Evolutionary conservation across 805 yeast genomes (phyloP).

Genomic region (Ogataea nitratoaversa): DNA sequence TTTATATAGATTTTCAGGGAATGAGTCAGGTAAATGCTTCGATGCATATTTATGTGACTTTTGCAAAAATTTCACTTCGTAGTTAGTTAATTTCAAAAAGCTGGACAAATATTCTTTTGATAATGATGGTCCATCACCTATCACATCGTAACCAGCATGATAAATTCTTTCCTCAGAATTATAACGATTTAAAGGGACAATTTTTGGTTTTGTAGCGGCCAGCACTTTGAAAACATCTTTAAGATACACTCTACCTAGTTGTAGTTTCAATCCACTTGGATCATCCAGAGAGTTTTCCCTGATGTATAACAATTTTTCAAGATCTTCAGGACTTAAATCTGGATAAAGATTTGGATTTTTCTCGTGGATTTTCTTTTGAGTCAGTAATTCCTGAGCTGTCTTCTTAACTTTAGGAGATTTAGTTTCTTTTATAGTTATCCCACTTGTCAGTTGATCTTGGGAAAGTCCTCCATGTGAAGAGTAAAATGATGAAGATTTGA

Average conservation of each 20-base stretch:
- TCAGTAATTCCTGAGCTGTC: conserved; percentile 18
- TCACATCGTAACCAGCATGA: conserved; percentile 48
- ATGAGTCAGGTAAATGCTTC: conserved; percentile 40
- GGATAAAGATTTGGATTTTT: conserved; percentile 2
- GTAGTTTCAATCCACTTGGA: conserved; percentile 30
- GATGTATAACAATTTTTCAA: conserved; percentile 19
- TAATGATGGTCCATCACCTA: conserved; percentile 36
- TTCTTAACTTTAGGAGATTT: neutral
- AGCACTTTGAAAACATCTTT: conserved; percentile 36
- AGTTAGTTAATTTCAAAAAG: conserved; percentile 42
- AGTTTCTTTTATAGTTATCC: neutral
- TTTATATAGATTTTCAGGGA: conserved; percentile 42
- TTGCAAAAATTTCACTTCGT: conserved; percentile 42
- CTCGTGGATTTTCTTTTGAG: conserved; percentile 2
- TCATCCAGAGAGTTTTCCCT: conserved; percentile 26
- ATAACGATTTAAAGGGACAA: conserved; percentile 40
- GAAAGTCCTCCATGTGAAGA: neutral
- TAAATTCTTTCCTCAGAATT: conserved; percentile 43
- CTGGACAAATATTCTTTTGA: conserved; percentile 49
- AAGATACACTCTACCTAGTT: conserved; percentile 39
- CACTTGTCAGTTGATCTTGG: neutral
- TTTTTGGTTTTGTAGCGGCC: conserved; percentile 9
- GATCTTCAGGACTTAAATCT: conserved; percentile 10
- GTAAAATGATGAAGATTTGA: neutral
- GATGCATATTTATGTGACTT: conserved; percentile 44